phyloP scores from a whole-genome alignment of 2,329 filamentous ascomycete genomes.

The Pseudovirgaria hyperparasitica region DNA sequence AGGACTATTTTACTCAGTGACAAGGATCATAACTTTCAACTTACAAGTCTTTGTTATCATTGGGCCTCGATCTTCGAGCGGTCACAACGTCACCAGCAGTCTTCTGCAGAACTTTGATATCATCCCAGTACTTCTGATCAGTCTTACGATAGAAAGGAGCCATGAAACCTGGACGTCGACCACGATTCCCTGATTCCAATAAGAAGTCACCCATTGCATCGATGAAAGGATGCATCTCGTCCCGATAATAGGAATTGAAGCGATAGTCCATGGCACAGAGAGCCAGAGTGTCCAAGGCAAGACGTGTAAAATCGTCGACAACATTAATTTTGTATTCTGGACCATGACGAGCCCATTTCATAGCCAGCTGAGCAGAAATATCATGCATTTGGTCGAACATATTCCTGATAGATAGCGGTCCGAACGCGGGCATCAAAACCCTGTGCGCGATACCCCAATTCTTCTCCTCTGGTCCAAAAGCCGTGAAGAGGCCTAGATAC shows the following conservation, averaged over 20 bases:
- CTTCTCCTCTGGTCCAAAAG: constrained; percentile 22
- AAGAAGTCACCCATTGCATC: constrained; percentile 13
- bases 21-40: too few species aligned
- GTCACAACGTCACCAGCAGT: constrained; percentile 46
- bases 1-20: too few species aligned
- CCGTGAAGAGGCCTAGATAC: constrained; percentile 30
- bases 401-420: constrained; percentile 47
- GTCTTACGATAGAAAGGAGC: constrained; percentile 6
- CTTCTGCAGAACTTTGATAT: constrained; percentile 39
- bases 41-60: constrained; percentile 43
- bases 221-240: constrained; percentile 15
- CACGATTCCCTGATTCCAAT: constrained; percentile 7
- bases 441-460: constrained; percentile 43
- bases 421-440: constrained; percentile 53
- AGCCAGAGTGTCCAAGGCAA: constrained; percentile 17
- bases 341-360: constrained; percentile 50
- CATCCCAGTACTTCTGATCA: constrained; percentile 33
- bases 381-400: constrained; percentile 48
- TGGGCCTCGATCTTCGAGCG: constrained; percentile 40
- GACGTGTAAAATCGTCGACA: constrained; percentile 16
- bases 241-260: constrained; percentile 17
- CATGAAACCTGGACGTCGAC: constrained; percentile 4
- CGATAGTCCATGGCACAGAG: constrained; percentile 17
- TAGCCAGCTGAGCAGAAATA: constrained; percentile 46
- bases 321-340: constrained; percentile 10